phyloP scores from a whole-genome alignment of 208 protist species.

The Wallacemonas sp. region DNA sequence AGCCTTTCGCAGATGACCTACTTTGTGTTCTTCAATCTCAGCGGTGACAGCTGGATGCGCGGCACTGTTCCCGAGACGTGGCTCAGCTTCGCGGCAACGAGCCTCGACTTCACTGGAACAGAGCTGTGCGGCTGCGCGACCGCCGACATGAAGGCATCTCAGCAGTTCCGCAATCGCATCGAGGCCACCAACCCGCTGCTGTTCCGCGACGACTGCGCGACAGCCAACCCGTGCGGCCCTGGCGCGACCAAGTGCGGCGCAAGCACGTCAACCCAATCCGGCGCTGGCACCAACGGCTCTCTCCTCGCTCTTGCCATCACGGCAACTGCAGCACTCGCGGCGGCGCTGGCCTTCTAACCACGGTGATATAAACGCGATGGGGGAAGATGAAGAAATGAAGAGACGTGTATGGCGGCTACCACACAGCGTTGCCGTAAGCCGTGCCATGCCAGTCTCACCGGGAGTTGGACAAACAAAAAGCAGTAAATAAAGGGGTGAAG shows the following conservation, averaged over 20 bases:
- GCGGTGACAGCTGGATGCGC: slow-evolving; percentile 22
- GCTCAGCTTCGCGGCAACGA: slow-evolving; percentile 18
- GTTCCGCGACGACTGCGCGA: slow-evolving; percentile 15
- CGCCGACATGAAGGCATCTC: slow-evolving; percentile 18
- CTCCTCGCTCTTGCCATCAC: neutral
- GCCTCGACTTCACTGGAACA: slow-evolving; percentile 22
- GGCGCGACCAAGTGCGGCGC: neutral
- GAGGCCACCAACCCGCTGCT: slow-evolving; percentile 22
- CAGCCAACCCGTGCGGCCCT: slow-evolving; percentile 18
- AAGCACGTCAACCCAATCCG: slow-evolving; percentile 9
- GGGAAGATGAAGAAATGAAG: neutral
- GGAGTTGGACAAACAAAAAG: too few species aligned
- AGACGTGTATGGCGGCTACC: slow-evolving; percentile 7
- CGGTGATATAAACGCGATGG: neutral
- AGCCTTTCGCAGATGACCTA: slow-evolving; percentile 14
- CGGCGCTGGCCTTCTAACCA: neutral
- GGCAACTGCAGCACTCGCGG: slow-evolving; percentile 9
- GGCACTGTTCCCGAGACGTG: slow-evolving; percentile 31
- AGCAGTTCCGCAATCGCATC: too few species aligned
- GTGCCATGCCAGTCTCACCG: too few species aligned
- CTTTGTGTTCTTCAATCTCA: slow-evolving; percentile 25
- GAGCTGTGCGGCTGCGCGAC: slow-evolving; percentile 37
- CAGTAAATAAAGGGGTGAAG: too few species aligned
- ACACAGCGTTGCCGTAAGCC: too few species aligned
- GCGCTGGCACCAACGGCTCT: neutral